A percentile compares a stretch with the other conserved stretches of the same genome.
Evolutionary conservation across 371 early-diverging fungal species (phyloP).

Genomic region (Umbelopsis sp.): DNA sequence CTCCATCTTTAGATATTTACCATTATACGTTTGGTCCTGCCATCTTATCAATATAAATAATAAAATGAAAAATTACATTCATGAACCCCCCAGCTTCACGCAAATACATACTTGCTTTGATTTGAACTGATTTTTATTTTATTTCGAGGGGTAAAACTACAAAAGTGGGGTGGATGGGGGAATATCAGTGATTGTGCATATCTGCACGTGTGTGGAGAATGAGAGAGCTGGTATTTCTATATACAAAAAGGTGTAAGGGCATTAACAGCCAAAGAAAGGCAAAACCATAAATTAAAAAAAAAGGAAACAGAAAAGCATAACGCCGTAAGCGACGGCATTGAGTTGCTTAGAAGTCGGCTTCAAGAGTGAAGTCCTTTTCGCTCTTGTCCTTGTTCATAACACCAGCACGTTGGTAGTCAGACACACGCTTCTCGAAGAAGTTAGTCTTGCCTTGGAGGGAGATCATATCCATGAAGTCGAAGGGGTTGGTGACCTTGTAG

Average conservation of each 20-base stretch:
- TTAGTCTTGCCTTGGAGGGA: constrained; percentile 99
- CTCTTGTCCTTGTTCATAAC: constrained; percentile 79
- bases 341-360: constrained; percentile 77
- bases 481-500: constrained; percentile 95
- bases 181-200: background rate
- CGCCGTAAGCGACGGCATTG: too few species aligned
- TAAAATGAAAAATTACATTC: background rate
- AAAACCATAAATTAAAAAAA: background rate
- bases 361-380: constrained; percentile 81
- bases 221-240: background rate
- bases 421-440: constrained; percentile 99
- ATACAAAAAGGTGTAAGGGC: background rate
- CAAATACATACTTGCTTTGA: too few species aligned
- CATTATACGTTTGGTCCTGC: too few species aligned
- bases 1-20: background rate
- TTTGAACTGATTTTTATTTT: too few species aligned
- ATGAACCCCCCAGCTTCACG: too few species aligned
- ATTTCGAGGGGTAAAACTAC: background rate
- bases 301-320: too few species aligned
- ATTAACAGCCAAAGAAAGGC: background rate
- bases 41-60: too few species aligned
- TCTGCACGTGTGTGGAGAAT: background rate
- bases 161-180: background rate
- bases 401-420: constrained; percentile 98
- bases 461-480: constrained; percentile 99